These are phyloP conservation scores for Colletotrichum liaoningense DNA, from an alignment of 2,329 filamentous ascomycete genomes.

Conservation along the genomic window DNA sequence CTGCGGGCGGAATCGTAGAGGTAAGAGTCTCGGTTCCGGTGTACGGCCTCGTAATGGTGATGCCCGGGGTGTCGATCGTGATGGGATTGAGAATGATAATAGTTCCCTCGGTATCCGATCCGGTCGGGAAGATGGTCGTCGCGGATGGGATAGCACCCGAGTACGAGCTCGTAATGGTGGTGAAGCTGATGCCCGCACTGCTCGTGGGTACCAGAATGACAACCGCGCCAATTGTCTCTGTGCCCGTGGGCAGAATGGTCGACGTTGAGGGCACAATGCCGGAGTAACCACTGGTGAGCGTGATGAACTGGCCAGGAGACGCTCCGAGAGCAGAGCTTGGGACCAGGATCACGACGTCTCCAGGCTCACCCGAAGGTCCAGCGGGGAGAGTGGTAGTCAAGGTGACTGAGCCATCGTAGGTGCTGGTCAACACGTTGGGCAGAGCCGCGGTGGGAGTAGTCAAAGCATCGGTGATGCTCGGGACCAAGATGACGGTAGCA, in stretches of 20 bases:
- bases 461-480: background rate
- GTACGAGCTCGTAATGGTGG: slow-evolving; percentile 13
- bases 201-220: slow-evolving; percentile 10
- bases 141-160: background rate
- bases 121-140: slow-evolving; percentile 17
- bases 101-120: slow-evolving; percentile 12
- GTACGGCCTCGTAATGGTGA: background rate
- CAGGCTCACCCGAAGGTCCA: slow-evolving; percentile 9
- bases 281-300: slow-evolving; percentile 6
- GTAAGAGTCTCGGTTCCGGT: background rate
- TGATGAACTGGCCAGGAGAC: background rate
- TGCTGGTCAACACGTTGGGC: slow-evolving; percentile 5
- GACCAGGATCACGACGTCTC: background rate
- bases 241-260: slow-evolving; percentile 22
- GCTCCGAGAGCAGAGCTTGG: background rate
- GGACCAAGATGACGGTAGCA: slow-evolving; percentile 1
- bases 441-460: background rate
- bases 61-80: background rate
- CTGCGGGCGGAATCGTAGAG: background rate
- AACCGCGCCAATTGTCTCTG: background rate
- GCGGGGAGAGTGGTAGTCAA: slow-evolving; percentile 3
- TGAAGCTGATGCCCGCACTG: slow-evolving; percentile 2
- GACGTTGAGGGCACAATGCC: background rate
- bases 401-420: slow-evolving; percentile 12
- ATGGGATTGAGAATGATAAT: slow-evolving; percentile 22